Evolutionary conservation across 2,329 filamentous ascomycete species (phyloP).

Genomic region (Aureobasidium sp.): DNA sequence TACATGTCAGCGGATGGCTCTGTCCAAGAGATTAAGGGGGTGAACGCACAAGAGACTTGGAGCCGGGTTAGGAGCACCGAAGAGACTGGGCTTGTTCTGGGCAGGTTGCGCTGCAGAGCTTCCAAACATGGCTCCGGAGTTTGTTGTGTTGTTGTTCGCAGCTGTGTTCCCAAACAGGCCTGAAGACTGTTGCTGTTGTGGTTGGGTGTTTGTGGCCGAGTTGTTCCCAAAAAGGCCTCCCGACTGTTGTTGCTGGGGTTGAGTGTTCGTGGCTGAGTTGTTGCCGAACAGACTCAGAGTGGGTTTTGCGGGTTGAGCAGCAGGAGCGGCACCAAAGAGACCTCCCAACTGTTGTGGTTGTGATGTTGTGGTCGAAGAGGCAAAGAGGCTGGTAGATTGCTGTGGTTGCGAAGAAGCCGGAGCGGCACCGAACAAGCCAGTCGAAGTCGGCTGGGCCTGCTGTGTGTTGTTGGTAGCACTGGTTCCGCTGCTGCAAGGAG

Average conservation of each 20-base stretch:
- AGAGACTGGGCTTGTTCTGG: constrained; percentile 24
- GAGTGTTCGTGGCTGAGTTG: constrained; percentile 6
- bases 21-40: constrained; percentile 19
- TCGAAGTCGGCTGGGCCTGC: constrained; percentile 13
- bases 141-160: not conserved
- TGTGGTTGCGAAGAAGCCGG: constrained; percentile 18
- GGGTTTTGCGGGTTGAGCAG: constrained; percentile 16
- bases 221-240: constrained; percentile 26
- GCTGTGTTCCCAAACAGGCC: constrained; percentile 19
- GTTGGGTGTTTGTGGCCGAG: not conserved
- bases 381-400: constrained; percentile 23
- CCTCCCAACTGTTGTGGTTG: constrained; percentile 20
- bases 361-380: constrained; percentile 17
- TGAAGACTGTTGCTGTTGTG: constrained; percentile 13
- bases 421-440: constrained; percentile 20
- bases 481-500: not conserved
- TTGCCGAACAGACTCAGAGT: constrained; percentile 23
- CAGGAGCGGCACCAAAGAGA: constrained; percentile 19
- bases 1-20: constrained; percentile 3
- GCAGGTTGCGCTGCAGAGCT: constrained; percentile 3
- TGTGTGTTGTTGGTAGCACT: not conserved
- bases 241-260: constrained; percentile 18
- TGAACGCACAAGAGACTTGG: constrained; percentile 19
- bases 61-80: constrained; percentile 23
- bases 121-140: constrained; percentile 21